Evolutionary conservation across 2,329 filamentous ascomycete species (phyloP).

Genomic region (Ophiostoma piceae): DNA sequence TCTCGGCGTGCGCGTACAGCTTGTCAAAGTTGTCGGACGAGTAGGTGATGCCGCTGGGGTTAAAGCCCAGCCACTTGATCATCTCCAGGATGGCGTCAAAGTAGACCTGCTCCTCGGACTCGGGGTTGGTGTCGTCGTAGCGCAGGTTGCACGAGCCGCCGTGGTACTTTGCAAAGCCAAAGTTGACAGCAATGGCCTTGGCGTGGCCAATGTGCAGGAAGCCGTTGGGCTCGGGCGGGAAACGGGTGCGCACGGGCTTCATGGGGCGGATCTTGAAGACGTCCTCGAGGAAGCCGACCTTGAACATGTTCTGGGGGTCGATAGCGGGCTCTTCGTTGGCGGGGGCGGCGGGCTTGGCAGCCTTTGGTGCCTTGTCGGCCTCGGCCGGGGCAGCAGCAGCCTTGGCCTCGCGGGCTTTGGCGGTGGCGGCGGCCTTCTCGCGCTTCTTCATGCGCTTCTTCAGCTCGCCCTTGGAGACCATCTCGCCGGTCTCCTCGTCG

Average conservation of each 20-base stretch:
- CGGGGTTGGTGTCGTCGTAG: conserved; percentile 86
- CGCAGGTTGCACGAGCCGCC: conserved; percentile 49
- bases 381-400: conserved; percentile 20
- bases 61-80: conserved; percentile 79
- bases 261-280: conserved; percentile 65
- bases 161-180: conserved; percentile 84
- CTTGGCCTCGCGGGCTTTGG: conserved; percentile 34
- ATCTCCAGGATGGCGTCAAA: conserved; percentile 87
- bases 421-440: conserved; percentile 52
- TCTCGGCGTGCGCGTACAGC: conserved; percentile 83
- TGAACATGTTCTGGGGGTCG: conserved; percentile 67
- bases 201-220: conserved; percentile 90
- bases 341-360: conserved; percentile 21
- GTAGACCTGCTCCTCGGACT: conserved; percentile 85
- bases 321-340: conserved; percentile 44
- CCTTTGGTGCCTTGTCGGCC: conserved; percentile 24
- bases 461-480: conserved; percentile 59
- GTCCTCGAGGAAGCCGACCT: conserved; percentile 67
- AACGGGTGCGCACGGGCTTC: conserved; percentile 62
- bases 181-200: conserved; percentile 94
- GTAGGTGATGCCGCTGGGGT: conserved; percentile 72
- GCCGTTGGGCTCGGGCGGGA: conserved; percentile 86
- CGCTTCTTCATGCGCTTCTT: conserved; percentile 56
- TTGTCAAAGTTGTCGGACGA: conserved; percentile 85
- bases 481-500: conserved; percentile 60